Evolutionary conservation across 2,329 filamentous ascomycete genomes (phyloP).

Genomic region (Hypoxylon sp.): DNA sequence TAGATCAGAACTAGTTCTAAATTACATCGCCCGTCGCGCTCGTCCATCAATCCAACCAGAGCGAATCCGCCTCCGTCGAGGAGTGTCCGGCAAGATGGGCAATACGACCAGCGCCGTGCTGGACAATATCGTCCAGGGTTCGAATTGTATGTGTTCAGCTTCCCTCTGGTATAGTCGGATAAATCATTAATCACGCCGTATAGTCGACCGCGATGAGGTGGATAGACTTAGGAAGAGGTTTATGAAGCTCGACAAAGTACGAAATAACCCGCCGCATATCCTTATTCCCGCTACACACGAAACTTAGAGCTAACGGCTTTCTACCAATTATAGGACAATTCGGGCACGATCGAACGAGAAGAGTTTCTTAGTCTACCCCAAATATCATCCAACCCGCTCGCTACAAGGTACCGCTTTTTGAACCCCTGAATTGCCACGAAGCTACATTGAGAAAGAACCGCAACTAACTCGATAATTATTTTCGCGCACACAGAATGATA

Average conservation of each 20-base stretch:
- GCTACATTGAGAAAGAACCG: neutral
- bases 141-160: constrained; percentile 81
- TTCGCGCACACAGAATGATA: constrained; percentile 80
- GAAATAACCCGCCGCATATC: constrained; percentile 49
- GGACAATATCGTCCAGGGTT: constrained; percentile 95
- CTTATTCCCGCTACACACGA: neutral
- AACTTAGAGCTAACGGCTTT: constrained; percentile 28
- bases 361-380: constrained; percentile 98
- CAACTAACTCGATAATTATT: constrained; percentile 13
- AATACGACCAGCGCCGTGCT: constrained; percentile 82
- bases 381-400: constrained; percentile 97
- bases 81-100: constrained; percentile 67
- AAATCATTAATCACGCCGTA: constrained; percentile 33
- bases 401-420: constrained; percentile 78
- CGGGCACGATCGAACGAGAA: constrained; percentile 97
- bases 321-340: constrained; percentile 80
- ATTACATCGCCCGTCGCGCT: neutral
- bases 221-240: constrained; percentile 96
- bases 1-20: neutral
- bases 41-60: neutral
- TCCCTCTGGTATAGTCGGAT: constrained; percentile 24
- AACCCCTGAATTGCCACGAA: neutral
- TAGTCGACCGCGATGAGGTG: constrained; percentile 97
- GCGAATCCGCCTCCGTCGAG: constrained; percentile 42
- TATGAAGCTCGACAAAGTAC: constrained; percentile 98